phyloP scores from a whole-genome alignment of 2,329 filamentous ascomycete genomes.

The Purpureocillium takamizusanense region DNA sequence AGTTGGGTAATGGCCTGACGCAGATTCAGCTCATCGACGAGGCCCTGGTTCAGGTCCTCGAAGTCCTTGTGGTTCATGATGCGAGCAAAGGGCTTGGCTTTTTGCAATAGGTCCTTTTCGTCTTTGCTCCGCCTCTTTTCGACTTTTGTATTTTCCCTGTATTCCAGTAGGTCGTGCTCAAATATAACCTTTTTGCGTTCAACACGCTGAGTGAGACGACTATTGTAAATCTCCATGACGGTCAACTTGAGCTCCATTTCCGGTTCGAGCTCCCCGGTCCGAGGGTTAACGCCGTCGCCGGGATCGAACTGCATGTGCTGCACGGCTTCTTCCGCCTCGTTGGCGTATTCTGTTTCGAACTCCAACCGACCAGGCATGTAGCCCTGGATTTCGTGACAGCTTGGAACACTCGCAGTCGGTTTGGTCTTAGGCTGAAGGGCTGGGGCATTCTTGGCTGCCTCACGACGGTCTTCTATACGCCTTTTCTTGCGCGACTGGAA shows the following conservation, averaged over 20 bases:
- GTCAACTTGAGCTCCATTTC: slow-evolving; percentile 97
- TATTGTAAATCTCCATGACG: slow-evolving; percentile 97
- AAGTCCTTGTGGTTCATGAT: slow-evolving; percentile 96
- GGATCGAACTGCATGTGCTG: slow-evolving; percentile 98
- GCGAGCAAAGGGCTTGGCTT: slow-evolving; percentile 88
- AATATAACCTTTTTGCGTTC: slow-evolving; percentile 96
- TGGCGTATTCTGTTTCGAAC: slow-evolving; percentile 95
- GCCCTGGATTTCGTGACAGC: slow-evolving; percentile 95
- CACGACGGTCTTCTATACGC: slow-evolving; percentile 84
- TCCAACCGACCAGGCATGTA: slow-evolving; percentile 97
- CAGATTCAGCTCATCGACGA: slow-evolving; percentile 86
- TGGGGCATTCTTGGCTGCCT: slow-evolving; percentile 74
- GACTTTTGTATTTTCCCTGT: slow-evolving; percentile 76
- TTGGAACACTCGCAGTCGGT: slow-evolving; percentile 87
- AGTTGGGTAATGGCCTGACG: slow-evolving; percentile 82
- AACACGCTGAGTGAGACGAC: slow-evolving; percentile 77
- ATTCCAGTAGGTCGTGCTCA: slow-evolving; percentile 87
- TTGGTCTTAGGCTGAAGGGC: slow-evolving; percentile 87
- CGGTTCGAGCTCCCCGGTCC: slow-evolving; percentile 78
- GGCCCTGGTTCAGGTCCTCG: slow-evolving; percentile 71
- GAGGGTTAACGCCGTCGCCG: slow-evolving; percentile 80
- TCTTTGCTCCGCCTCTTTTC: slow-evolving; percentile 97
- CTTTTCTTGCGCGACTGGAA: slow-evolving; percentile 91
- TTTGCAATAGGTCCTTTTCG: slow-evolving; percentile 82
- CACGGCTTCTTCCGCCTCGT: slow-evolving; percentile 95